A percentile compares a stretch with the other conserved stretches of the same genome.
Conservation (phyloP, 257 asterid species). For the Gardenia jasminoides region DNA sequence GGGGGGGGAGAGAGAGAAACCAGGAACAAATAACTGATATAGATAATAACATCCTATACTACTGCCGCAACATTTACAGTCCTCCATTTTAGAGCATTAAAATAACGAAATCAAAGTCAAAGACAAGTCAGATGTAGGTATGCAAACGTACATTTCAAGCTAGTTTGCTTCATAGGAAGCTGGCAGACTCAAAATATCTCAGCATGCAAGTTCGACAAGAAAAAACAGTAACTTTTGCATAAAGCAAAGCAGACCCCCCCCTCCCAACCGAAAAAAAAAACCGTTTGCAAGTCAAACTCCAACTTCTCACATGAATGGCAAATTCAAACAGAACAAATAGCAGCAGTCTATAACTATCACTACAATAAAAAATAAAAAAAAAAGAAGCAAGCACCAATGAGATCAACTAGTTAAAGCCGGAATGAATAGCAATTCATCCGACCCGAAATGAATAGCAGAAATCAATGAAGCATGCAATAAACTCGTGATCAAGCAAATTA, state of each 20-base stretch:
- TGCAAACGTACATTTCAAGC: background rate
- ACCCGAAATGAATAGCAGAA: background rate
- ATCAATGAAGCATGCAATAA: background rate
- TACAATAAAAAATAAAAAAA: too few relatives aligned
- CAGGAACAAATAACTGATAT: background rate
- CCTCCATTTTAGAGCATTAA: background rate
- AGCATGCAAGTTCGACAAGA: background rate
- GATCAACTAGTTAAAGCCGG: too few relatives aligned
- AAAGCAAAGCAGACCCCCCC: too few relatives aligned
- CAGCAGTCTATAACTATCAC: too few relatives aligned
- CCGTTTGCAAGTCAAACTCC: background rate
- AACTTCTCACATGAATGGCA: background rate
- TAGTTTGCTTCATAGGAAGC: background rate
- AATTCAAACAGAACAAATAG: too few relatives aligned
- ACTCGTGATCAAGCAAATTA: background rate
- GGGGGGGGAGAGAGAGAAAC: background rate
- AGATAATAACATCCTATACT: background rate
- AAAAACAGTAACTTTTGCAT: background rate
- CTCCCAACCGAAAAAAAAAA: too few relatives aligned
- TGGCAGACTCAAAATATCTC: too few relatives aligned
- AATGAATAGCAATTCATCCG: background rate
- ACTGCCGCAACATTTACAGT: background rate
- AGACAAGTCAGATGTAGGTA: background rate
- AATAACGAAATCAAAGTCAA: background rate
- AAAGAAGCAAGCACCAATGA: too few relatives aligned